phyloP scores from a whole-genome alignment of 345 rosid genomes.

The Camelina neglecta region DNA sequence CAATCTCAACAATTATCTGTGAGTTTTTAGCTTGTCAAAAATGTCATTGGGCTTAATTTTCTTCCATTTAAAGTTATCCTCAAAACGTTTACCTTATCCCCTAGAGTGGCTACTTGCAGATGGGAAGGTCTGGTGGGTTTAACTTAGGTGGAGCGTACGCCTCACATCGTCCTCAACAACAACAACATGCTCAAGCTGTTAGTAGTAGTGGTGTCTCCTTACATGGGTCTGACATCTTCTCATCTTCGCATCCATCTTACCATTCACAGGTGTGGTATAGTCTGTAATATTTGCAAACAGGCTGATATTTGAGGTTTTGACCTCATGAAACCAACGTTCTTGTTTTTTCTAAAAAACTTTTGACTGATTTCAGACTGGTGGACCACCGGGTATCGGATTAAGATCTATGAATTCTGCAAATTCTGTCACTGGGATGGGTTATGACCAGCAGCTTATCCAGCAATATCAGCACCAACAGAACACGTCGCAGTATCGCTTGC shows the following conservation, averaged over 20 bases:
- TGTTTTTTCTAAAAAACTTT: slow-evolving; percentile 24
- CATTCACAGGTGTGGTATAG: slow-evolving; percentile 77
- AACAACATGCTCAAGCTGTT: slow-evolving; percentile 74
- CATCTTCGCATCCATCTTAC: slow-evolving; percentile 76
- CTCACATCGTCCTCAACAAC: slow-evolving; percentile 82
- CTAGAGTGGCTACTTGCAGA: slow-evolving; percentile 53
- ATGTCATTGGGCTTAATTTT: slow-evolving; percentile 25
- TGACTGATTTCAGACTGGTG: slow-evolving; percentile 64
- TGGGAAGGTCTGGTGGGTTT: slow-evolving; percentile 92
- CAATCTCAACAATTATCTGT: slow-evolving; percentile 96
- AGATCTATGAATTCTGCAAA: slow-evolving; percentile 83
- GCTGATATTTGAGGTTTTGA: slow-evolving; percentile 8
- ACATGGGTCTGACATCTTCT: slow-evolving; percentile 80
- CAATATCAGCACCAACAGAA: slow-evolving; percentile 87
- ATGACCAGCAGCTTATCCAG: slow-evolving; percentile 81
- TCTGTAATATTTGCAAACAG: slow-evolving; percentile 29
- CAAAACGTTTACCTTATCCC: slow-evolving; percentile 14
- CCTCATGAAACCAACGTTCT: neutral
- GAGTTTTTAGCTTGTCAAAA: slow-evolving; percentile 43
- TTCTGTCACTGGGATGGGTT: slow-evolving; percentile 66
- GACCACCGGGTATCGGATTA: slow-evolving; percentile 79
- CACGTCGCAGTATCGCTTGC: slow-evolving; percentile 80
- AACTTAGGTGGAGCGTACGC: slow-evolving; percentile 72
- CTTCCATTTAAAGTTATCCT: neutral
- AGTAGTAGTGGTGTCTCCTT: slow-evolving; percentile 73